A percentile compares a stretch with the other conserved stretches of the same genome.
These are phyloP conservation scores for Ogataea sp. DNA, from an alignment of 805 yeast genomes.

Conservation along the genomic window DNA sequence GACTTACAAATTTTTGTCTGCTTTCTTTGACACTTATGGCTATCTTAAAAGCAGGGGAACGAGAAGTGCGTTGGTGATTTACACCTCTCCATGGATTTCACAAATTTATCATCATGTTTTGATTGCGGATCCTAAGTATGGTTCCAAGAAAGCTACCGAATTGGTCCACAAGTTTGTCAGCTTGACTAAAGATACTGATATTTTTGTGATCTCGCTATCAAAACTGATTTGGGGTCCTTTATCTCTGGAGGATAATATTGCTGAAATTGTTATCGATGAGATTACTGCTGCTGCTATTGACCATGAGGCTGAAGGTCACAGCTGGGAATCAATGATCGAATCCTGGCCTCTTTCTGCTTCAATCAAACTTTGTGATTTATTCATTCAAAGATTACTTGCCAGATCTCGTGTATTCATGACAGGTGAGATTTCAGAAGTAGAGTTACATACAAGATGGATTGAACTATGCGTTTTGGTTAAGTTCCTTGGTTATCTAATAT, in stretches of 20 bases:
- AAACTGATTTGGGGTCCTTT: conserved; percentile 62
- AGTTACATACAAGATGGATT: conserved; percentile 53
- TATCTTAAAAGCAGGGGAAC: conserved; percentile 26
- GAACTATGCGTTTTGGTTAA: conserved; percentile 64
- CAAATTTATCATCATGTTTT: conserved; percentile 55
- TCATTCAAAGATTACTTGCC: conserved; percentile 47
- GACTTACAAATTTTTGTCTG: conserved; percentile 46
- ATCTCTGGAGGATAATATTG: conserved; percentile 52
- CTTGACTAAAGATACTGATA: conserved; percentile 41
- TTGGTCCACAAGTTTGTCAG: conserved; percentile 55
- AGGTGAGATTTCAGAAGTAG: conserved; percentile 34
- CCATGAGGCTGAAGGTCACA: conserved; percentile 65
- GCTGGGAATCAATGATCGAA: conserved; percentile 55
- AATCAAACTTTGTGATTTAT: conserved; percentile 60
- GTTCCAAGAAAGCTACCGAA: conserved; percentile 52
- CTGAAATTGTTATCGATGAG: conserved; percentile 58
- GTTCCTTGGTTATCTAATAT: conserved; percentile 56
- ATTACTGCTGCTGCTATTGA: conserved; percentile 67
- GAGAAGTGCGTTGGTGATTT: conserved; percentile 36
- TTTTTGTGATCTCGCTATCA: conserved; percentile 44
- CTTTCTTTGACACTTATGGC: conserved; percentile 45
- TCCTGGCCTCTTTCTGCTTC: conserved; percentile 63
- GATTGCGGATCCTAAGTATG: conserved; percentile 44
- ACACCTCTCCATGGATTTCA: conserved; percentile 67
- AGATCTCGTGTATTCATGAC: conserved; percentile 45